Evolutionary conservation across 441 rosid species (phyloP), one percentile per base, ranked within the genome.

Genomic region (Theobroma grandiflorum): DNA sequence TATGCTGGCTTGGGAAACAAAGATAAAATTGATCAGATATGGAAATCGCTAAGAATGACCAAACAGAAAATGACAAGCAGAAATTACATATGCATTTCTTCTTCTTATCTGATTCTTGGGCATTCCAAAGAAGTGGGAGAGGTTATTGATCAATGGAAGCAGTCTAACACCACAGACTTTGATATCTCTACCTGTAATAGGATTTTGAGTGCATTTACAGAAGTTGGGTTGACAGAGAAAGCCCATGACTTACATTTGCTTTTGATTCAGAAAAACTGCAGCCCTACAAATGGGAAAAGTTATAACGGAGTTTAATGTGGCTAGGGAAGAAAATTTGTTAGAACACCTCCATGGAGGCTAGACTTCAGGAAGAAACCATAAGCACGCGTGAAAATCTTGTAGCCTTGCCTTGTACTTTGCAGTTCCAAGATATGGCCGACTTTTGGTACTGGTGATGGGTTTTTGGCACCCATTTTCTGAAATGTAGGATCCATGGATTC

Each of bases 41-140:
- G 98, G 98, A 95, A 91, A 82, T 95, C 98, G 66, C 69, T 94
- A 82, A 88, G 91, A 84, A 84, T 90, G 95, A 95, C 97, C 11
- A 94, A 90, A 79, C 97, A 97, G 67, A 94, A 84, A 81, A 85
- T 97, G 97, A 97, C 91, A 0, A 89, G 93, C 81, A 86, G 97
- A 82, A 97, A 95, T 87, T 94, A 84, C 81, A 73, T 90, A 42
- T 94, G 97, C 79, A 79, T 95, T 80, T 83, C 95, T 72, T 94
- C 98, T 59, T 90, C 96, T 0, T 92, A 91, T 88, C 64, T 94
- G 82, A 90, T 92, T 85, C 95, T 95, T 40, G 98, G 97, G 53
- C 88, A 87, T 61, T 66, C 85, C 80, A 91, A 88, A 82, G 98
- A 94, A 89, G 93, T 81, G 0, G 94, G 86, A 68, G 94, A 93